These are phyloP conservation scores for Apiotrichum gamsii DNA, from an alignment of 1,284 basidiomycete species.

Conservation along the genomic window DNA sequence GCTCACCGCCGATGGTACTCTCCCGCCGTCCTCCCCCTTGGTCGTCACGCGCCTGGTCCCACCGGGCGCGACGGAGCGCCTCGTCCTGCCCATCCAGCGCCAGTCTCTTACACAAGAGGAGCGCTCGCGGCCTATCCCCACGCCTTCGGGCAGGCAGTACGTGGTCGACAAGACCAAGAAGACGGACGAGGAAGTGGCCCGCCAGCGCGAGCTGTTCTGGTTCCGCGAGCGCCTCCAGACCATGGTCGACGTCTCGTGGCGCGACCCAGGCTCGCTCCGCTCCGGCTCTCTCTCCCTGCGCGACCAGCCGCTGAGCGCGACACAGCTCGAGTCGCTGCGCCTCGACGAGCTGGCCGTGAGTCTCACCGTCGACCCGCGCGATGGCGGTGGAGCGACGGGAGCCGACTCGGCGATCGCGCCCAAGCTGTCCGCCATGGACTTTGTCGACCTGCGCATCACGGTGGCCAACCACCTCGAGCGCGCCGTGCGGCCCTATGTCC, in stretches of 20 bases:
- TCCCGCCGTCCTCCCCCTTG: constrained; percentile 19
- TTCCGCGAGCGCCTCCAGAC: constrained; percentile 79
- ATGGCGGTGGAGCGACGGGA: constrained; percentile 34
- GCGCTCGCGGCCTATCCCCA: constrained; percentile 66
- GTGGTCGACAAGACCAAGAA: constrained; percentile 70
- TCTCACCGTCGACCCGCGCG: constrained; percentile 33
- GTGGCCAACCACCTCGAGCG: constrained; percentile 55
- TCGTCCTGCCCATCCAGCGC: constrained; percentile 71
- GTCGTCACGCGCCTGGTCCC: constrained; percentile 61
- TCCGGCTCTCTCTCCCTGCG: constrained; percentile 68
- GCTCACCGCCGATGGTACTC: background rate
- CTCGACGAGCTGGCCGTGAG: constrained; percentile 58
- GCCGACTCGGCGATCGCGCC: too few relatives aligned
- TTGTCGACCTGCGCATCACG: constrained; percentile 50
- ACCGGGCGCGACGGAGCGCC: constrained; percentile 72
- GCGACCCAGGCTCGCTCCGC: constrained; percentile 72
- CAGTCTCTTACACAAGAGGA: constrained; percentile 58
- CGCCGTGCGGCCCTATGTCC: constrained; percentile 27
- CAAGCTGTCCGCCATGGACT: constrained; percentile 52
- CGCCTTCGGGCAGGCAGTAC: constrained; percentile 82
- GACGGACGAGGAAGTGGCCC: constrained; percentile 55
- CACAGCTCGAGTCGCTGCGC: constrained; percentile 68
- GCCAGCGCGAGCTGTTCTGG: constrained; percentile 81
- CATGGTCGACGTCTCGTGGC: constrained; percentile 65
- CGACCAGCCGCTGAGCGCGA: constrained; percentile 63